Base-by-base conservation (phyloP, 2,329 filamentous ascomycete species). In the Thermochaetoides dissita region DNA sequence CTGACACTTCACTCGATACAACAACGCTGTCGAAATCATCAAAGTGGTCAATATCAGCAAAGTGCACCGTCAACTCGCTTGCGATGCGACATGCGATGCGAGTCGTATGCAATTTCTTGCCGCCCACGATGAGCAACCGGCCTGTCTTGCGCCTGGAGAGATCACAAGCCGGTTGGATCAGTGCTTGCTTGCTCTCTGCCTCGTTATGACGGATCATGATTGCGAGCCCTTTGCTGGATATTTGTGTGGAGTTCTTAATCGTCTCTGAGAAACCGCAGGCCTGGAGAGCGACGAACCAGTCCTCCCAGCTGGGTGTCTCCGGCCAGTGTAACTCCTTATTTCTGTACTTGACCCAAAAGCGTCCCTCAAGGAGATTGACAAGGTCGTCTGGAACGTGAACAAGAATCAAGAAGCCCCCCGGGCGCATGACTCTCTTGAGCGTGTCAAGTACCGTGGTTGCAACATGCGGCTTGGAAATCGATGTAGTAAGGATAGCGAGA, bases 51-150 rank as follows among this genome's bases (percentile, higher is more conserved):
- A 60, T 38, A 3, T 45, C 28, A 2, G 30, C 34, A 37, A 56
- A 63, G 1, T 45, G 30, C 0, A 44, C 29, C 0, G 36, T 28
- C 5, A 24, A 5, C 17, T 3, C 17, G 17, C 17, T 24, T 5
- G 17, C 17, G 17, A 24, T 24, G 17, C 37, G 28, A 0, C 41
- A 11, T 1, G 49, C 37, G 7, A 64, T 47, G 3, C 45, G 34
- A 5, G 46, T 41, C 0, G 45, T 51, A 29, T 41, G 37, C 2
- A 37, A 33, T 6, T 43, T 34, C 41, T 42, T 49, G 4, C 61
- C 57, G 6, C 58, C 59, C 6, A 65, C 45, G 7, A 65, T 44
- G 7, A 66, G 44, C 6, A 63, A 48, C 10, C 53, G 48, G 10
- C 57, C 48, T 24, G 17, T 24, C 17, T 24, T 24, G 17, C 17